Evolutionary conservation across 2,329 filamentous ascomycete species (phyloP).

Genomic region (Fusarium coffeatum): DNA sequence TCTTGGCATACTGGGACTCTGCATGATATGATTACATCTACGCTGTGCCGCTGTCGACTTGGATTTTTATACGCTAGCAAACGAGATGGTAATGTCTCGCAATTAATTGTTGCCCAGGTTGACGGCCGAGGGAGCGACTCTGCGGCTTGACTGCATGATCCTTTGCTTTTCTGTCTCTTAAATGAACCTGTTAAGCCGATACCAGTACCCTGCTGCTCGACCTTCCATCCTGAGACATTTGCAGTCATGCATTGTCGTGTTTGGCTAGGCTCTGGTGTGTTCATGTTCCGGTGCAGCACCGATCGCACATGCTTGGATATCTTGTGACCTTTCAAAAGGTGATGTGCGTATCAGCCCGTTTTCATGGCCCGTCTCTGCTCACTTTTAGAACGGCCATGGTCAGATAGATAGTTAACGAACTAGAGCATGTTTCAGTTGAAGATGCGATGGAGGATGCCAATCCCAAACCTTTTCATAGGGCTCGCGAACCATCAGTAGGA

Average conservation of each 20-base stretch:
- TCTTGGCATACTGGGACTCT: neutral
- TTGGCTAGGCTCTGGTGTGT: neutral
- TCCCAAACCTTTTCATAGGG: neutral
- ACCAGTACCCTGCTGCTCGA: neutral
- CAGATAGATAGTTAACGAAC: neutral
- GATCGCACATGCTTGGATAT: neutral
- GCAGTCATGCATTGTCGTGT: neutral
- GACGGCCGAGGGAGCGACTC: too few species aligned
- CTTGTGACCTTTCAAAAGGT: neutral
- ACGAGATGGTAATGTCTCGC: neutral
- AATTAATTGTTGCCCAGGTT: neutral
- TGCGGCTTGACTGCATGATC: neutral
- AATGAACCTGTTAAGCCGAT: neutral
- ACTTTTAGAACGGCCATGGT: neutral
- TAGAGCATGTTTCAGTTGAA: neutral
- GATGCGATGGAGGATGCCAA: neutral
- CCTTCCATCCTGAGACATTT: neutral
- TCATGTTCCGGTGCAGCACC: neutral
- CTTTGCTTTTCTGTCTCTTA: neutral
- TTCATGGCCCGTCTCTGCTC: neutral
- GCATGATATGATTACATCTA: neutral
- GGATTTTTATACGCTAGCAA: neutral
- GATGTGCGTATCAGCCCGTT: neutral
- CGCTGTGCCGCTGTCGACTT: neutral
- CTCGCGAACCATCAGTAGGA: neutral